Percentiles rank a stretch among this genome's conserved stretches.
Evolutionary conservation across 805 yeast species (phyloP).

Genomic region (Nakazawaea ernobii): DNA sequence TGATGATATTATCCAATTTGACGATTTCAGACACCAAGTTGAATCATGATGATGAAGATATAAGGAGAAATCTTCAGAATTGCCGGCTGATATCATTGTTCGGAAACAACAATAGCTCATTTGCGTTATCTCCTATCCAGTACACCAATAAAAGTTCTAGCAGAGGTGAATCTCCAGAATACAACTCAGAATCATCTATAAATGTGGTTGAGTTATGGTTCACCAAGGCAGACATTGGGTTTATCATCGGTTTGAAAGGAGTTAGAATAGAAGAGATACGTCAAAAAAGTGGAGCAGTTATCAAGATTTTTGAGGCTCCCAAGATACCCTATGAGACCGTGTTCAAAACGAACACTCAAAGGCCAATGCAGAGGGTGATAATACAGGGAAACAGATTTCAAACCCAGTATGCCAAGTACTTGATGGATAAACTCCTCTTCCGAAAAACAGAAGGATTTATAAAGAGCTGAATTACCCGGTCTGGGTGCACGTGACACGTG

Average conservation of each 20-base stretch:
- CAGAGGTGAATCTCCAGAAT: too few relatives aligned
- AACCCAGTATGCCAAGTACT: constrained; percentile 20
- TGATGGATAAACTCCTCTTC: constrained; percentile 16
- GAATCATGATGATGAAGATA: background rate
- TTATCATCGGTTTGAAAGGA: constrained; percentile 40
- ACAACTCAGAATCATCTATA: too few relatives aligned
- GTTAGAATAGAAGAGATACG: constrained; percentile 26
- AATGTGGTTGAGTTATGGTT: constrained; percentile 8
- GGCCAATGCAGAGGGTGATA: constrained; percentile 21
- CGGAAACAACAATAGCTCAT: too few relatives aligned
- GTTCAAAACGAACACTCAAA: constrained; percentile 12
- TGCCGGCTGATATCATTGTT: background rate
- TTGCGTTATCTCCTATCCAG: too few relatives aligned
- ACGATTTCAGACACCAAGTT: background rate
- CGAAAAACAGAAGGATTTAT: constrained; percentile 9
- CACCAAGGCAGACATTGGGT: constrained; percentile 30
- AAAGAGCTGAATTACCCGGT: background rate
- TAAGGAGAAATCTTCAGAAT: background rate
- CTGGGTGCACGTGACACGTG: background rate
- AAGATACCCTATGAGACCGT: constrained; percentile 12
- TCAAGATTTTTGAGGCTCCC: constrained; percentile 32
- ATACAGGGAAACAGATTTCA: constrained; percentile 24
- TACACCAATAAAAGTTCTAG: too few relatives aligned
- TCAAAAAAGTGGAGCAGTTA: constrained; percentile 26
- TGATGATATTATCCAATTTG: background rate